Evolutionary conservation across 192 early-diverging fungal genomes (phyloP).

Genomic region (Backusella tuberculispora): DNA sequence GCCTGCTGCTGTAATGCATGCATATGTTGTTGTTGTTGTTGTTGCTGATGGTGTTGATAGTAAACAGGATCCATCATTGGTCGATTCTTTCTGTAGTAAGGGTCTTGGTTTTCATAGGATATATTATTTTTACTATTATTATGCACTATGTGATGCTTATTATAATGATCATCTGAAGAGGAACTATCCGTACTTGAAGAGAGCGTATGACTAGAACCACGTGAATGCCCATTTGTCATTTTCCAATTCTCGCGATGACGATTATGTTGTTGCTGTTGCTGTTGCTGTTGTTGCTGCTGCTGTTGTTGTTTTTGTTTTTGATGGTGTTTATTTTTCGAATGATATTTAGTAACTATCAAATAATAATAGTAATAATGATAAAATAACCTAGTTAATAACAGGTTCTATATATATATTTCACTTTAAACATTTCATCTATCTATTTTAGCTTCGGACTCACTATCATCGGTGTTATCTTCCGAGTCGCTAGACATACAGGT

Average conservation of each 20-base stretch:
- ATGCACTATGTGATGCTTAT: background rate
- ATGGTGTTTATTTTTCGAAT: background rate
- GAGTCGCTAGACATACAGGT: constrained; percentile 15
- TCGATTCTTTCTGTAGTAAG: constrained; percentile 10
- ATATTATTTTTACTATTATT: background rate
- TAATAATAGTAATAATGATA: background rate
- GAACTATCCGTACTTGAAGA: constrained; percentile 6
- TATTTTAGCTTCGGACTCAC: background rate
- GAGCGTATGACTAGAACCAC: background rate
- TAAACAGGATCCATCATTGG: constrained; percentile 21
- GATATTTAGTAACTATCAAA: background rate
- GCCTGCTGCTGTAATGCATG: constrained; percentile 5
- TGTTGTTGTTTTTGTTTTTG: background rate
- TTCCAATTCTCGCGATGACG: background rate
- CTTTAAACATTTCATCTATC: background rate
- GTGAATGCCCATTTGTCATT: background rate
- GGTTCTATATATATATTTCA: background rate
- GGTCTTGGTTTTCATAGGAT: constrained; percentile 1
- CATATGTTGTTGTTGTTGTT: constrained; percentile 7
- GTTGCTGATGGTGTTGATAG: constrained; percentile 15
- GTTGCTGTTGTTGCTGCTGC: background rate
- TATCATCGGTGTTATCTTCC: constrained; percentile 13
- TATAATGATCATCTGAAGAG: constrained; percentile 1
- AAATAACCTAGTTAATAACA: background rate
- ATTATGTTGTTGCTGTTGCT: background rate